Evolutionary conservation across 257 asterid species (phyloP), one percentile per base, ranked within the genome.

Genomic region (Craterostigma plantagineum): DNA sequence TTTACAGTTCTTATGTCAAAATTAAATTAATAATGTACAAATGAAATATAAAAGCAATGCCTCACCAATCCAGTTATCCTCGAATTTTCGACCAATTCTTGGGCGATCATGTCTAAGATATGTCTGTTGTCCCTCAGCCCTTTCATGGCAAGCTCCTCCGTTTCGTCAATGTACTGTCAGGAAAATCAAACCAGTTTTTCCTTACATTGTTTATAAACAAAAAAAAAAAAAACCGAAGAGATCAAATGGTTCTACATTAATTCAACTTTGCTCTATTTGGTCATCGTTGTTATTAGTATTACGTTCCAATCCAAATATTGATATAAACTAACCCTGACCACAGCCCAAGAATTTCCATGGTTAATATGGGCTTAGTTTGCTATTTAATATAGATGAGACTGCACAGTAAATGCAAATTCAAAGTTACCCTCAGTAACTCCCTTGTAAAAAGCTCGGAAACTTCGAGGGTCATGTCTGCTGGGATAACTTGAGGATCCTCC

Each of bases 31-130:
- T 27, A 39, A 39, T 27, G 18, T 47, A 55, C 16, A 50, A 36
- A 23, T 2, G 6, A 23, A 34, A 45, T 38, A 46, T 14, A 42
- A n/a, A 14, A 12, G 14, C 11, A 41, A 41, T 23, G 34, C 27
- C 63, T 40, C 70, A 90, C 99, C 91, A 72, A 53, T 69, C 95
- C 98, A 34, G 98, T 90, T 57, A 90, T 75, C 63, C 98, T 79
- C 11, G 95, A 72, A 43, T 48, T 40, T 49, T 79, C 73, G n/a
- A 77, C 53, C 58, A 90, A 79, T 56, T 76, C 70, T 54, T 57
- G 49, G 27, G 91, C 71, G 54, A 90, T 77, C 57, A 55, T 53
- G 45, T 90, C 94, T 50, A 79, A 60, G 55, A 83, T 67, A 48
- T 72, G 87, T n/a, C 64, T 67, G 79, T 90, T 90, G 57, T 73